Percentiles rank a stretch among this genome's conserved stretches.
phyloP scores from a whole-genome alignment of 345 rosid species.

The Corymbia maculata region DNA sequence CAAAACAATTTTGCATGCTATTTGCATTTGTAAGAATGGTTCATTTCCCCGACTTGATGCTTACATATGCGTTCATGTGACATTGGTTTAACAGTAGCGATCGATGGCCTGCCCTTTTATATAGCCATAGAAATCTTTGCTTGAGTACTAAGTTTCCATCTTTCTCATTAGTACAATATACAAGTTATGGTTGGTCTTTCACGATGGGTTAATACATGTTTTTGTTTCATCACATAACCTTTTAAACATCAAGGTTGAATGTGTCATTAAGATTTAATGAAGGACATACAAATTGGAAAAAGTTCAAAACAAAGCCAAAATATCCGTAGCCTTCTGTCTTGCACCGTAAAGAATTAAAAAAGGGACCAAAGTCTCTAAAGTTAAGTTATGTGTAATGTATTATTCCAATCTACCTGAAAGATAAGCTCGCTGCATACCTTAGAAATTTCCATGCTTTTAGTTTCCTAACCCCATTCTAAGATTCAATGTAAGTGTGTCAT shows the following conservation, averaged over 20 bases:
- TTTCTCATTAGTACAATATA: background rate
- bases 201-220: background rate
- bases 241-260: background rate
- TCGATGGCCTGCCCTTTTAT: background rate
- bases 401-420: background rate
- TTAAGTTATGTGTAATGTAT: background rate
- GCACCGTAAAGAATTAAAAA: background rate
- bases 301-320: no score
- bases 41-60: background rate
- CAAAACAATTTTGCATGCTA: background rate
- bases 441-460: background rate
- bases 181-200: background rate
- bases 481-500: background rate
- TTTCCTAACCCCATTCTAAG: background rate
- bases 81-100: background rate
- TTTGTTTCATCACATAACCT: background rate
- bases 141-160: background rate
- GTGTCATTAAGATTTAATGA: background rate
- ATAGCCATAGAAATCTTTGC: background rate
- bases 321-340: background rate
- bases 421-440: background rate
- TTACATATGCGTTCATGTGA: background rate
- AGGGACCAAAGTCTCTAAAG: background rate
- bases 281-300: no score
- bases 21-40: background rate